Conservation (phyloP, 495 filamentous ascomycete genomes). For the Bacidia rubella region DNA sequence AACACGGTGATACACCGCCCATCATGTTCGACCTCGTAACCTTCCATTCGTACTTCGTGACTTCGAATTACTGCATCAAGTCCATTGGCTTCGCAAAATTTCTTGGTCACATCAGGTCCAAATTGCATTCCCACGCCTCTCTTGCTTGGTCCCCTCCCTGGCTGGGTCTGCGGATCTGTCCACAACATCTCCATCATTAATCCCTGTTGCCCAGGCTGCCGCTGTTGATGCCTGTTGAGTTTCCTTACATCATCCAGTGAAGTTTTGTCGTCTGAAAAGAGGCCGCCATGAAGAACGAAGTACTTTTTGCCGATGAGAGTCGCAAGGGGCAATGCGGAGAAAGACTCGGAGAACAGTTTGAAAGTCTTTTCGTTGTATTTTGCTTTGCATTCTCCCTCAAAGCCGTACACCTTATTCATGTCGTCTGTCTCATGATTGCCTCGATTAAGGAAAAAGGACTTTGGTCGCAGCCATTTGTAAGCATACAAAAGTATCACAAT, state of each 20-base stretch:
- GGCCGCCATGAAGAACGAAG: slow-evolving; percentile 84
- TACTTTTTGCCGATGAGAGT: slow-evolving; percentile 87
- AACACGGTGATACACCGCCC: slow-evolving; percentile 98
- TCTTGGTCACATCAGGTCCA: slow-evolving; percentile 89
- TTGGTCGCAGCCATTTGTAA: slow-evolving; percentile 89
- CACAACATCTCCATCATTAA: slow-evolving; percentile 99
- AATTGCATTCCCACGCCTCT: slow-evolving; percentile 94
- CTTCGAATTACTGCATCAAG: slow-evolving; percentile 90
- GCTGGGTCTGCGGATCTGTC: slow-evolving; percentile 83
- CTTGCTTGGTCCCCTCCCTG: slow-evolving; percentile 88
- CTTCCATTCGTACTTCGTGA: slow-evolving; percentile 95
- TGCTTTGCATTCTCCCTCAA: slow-evolving; percentile 93
- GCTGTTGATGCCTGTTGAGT: slow-evolving; percentile 79
- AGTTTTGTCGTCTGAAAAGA: slow-evolving; percentile 95
- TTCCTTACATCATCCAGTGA: slow-evolving; percentile 87
- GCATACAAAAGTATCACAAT: slow-evolving; percentile 88
- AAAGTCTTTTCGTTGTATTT: slow-evolving; percentile 95
- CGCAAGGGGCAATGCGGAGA: slow-evolving; percentile 86
- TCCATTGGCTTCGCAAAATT: slow-evolving; percentile 92
- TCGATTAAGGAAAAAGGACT: slow-evolving; percentile 86
- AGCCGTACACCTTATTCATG: slow-evolving; percentile 98
- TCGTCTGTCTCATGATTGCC: slow-evolving; percentile 99
- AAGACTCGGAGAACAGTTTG: slow-evolving; percentile 97
- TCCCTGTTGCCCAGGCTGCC: slow-evolving; percentile 87
- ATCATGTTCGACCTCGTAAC: slow-evolving; percentile 95